Percentiles rank a stretch among this genome's conserved stretches.
Conservation (phyloP, 2,329 filamentous ascomycete genomes). For the Colletotrichum spinosum region DNA sequence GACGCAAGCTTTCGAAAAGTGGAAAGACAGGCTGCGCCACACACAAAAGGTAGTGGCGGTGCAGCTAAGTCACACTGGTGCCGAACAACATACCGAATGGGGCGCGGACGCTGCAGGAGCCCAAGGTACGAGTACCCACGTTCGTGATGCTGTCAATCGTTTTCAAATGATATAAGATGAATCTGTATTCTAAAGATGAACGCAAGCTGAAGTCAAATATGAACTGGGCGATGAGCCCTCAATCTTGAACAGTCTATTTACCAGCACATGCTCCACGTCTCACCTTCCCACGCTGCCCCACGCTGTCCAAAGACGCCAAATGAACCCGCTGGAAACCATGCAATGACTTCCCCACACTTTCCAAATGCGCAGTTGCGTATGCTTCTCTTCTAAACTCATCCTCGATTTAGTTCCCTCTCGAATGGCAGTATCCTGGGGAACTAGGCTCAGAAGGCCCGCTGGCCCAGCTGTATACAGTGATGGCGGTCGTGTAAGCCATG, state of each 20-base stretch:
- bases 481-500: slow-evolving; percentile 90
- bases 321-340: slow-evolving; percentile 35
- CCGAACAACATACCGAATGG: neutral
- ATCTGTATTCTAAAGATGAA: no score
- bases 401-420: slow-evolving; percentile 41
- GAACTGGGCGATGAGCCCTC: slow-evolving; percentile 36
- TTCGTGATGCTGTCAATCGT: no score
- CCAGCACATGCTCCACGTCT: slow-evolving; percentile 24
- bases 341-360: slow-evolving; percentile 35
- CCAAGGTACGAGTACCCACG: no score
- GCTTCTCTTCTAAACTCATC: neutral
- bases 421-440: slow-evolving; percentile 67
- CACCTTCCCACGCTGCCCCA: slow-evolving; percentile 6
- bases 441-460: slow-evolving; percentile 59
- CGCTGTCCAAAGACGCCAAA: slow-evolving; percentile 23
- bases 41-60: slow-evolving; percentile 13
- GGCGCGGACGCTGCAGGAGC: no score
- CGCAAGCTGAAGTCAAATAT: slow-evolving; percentile 3
- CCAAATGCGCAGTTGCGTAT: slow-evolving; percentile 6
- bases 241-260: slow-evolving; percentile 37
- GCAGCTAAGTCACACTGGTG: neutral
- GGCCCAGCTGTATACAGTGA: slow-evolving; percentile 91
- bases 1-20: neutral
- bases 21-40: slow-evolving; percentile 25
- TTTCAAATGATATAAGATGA: neutral